Evolutionary conservation across 208 protist species (phyloP).

Genomic region (Angomonas desouzai): DNA sequence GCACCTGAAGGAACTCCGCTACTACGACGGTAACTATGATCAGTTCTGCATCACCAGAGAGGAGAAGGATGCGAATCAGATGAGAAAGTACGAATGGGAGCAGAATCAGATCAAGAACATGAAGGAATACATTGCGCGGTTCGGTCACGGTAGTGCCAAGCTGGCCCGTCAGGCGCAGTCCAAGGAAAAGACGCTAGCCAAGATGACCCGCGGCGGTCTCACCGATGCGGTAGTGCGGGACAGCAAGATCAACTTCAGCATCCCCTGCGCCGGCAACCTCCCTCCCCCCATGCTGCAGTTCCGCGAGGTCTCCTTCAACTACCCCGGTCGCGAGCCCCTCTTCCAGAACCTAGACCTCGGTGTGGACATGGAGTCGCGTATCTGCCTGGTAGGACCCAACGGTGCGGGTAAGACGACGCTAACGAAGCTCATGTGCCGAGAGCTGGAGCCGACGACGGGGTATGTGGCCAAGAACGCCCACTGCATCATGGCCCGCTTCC

Average conservation of each 20-base stretch:
- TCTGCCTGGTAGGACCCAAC: slow-evolving; percentile 96
- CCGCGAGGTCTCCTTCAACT: slow-evolving; percentile 89
- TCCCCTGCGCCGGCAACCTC: slow-evolving; percentile 76
- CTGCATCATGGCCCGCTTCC: slow-evolving; percentile 93
- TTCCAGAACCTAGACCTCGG: slow-evolving; percentile 92
- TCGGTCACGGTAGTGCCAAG: slow-evolving; percentile 94
- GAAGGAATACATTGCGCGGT: slow-evolving; percentile 96
- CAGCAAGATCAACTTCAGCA: slow-evolving; percentile 76
- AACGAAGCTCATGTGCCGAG: slow-evolving; percentile 94
- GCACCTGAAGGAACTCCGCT: slow-evolving; percentile 74
- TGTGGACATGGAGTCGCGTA: slow-evolving; percentile 94
- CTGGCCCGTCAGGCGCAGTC: slow-evolving; percentile 93
- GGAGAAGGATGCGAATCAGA: slow-evolving; percentile 95
- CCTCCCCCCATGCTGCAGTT: slow-evolving; percentile 94
- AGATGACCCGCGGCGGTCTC: slow-evolving; percentile 93
- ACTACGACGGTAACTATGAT: slow-evolving; percentile 96
- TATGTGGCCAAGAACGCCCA: slow-evolving; percentile 92
- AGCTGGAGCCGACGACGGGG: slow-evolving; percentile 84
- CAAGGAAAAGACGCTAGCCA: slow-evolving; percentile 93
- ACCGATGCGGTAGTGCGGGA: slow-evolving; percentile 89
- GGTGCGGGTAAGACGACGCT: slow-evolving; percentile 97
- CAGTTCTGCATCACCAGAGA: slow-evolving; percentile 90
- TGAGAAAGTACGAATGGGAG: slow-evolving; percentile 95
- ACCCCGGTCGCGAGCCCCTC: slow-evolving; percentile 81
- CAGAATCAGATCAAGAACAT: slow-evolving; percentile 97